Base-by-base conservation (phyloP, 140 eudicot species). In the Stevia rebaudiana region DNA sequence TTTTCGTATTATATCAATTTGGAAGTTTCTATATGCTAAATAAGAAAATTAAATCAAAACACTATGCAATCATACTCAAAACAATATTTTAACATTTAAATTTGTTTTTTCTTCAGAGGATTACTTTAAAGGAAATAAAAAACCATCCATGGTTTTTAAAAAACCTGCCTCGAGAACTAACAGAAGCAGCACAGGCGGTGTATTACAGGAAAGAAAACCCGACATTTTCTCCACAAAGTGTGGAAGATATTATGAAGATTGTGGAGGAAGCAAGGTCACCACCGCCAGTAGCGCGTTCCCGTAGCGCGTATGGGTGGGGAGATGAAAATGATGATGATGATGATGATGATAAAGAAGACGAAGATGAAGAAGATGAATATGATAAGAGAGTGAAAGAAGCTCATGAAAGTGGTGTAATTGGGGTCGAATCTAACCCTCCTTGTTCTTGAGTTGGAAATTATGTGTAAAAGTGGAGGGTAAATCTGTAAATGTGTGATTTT, bases 141-240 rank as follows among this genome's bases (percentile, higher is more conserved):
- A 74, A 71, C 51, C 98, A 91, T 70, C 98, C 98, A 15, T 91
- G 98, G 98, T 91, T 91, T 61, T 50, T 91, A 33, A 91, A 87
- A 87, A 91, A 91, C 63, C 73, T 91, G 69, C 80, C 80, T 23
- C 52, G 80, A 6, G 80, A 75, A 61, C 66, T 75, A 61, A 75
- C 80, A 0, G 80, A 75, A 75, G 52, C 80, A 31, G 65, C 80
- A 49, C 80, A 75, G 31, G 49, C 74, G 12, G 80, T 40, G 8
- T 75, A 75, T 22, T 75, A 75, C 19, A 42, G 17, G 49, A 42
- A 42, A 18, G 49, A 42, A 12, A n/a, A 42, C 18, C 49, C 49
- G 6, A 42, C 49, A 13, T 42, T 42, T 42, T 42, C 49, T 42
- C 49, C 49, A 42, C 49, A 42, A 42, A 42, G 49, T 42, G 49